Evolutionary conservation across 2,329 filamentous ascomycete genomes (phyloP).

Genomic region (Pseudogymnoascus sp.): DNA sequence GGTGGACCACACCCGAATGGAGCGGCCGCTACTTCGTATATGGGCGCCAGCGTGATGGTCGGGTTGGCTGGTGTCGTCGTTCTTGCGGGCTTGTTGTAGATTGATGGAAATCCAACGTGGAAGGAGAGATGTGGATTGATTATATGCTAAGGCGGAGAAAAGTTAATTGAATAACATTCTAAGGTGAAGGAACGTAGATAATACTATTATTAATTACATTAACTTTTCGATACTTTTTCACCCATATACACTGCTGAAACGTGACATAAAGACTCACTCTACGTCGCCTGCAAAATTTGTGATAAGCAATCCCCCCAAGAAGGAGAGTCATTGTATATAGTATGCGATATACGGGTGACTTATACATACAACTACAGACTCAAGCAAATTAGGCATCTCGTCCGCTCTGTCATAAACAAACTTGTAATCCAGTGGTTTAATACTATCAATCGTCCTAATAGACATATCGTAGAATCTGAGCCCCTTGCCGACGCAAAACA

Average conservation of each 20-base stretch:
- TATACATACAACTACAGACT: no score
- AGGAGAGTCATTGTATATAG: no score
- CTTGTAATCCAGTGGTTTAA: no score
- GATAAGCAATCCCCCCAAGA: no score
- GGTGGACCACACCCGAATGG: background rate
- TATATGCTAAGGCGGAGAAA: background rate
- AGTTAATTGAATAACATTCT: slow-evolving; percentile 4
- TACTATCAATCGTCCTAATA: no score
- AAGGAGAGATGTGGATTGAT: background rate
- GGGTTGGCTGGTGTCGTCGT: background rate
- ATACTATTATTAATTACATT: background rate
- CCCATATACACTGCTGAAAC: background rate
- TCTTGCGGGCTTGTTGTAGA: background rate
- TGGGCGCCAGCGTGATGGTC: background rate
- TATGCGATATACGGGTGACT: no score
- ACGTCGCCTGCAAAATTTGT: background rate
- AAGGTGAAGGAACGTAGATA: background rate
- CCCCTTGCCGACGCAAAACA: background rate
- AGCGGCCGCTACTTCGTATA: background rate
- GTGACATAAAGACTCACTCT: no score
- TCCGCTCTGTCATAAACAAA: no score
- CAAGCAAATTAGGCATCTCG: no score
- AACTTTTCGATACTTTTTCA: background rate
- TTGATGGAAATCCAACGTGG: background rate
- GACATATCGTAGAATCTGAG: no score